Conservation (phyloP, 345 rosid genomes). For the Sapria himalayana region DNA sequence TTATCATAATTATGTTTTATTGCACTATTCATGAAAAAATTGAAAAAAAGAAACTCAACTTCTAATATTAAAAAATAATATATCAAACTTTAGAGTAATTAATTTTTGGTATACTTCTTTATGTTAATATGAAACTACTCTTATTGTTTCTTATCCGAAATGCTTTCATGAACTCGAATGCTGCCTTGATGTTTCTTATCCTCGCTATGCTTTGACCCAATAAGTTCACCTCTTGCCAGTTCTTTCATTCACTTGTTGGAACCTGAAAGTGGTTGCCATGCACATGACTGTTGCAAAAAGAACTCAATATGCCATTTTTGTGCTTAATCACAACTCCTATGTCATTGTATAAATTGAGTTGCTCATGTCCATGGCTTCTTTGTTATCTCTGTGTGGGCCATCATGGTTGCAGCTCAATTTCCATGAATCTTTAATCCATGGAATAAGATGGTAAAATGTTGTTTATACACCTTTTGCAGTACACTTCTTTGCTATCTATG, state of each 20-base stretch:
- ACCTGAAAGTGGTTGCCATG: conserved; percentile 8
- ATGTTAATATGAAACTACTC: too few relatives aligned
- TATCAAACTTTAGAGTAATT: too few relatives aligned
- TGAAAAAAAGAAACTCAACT: too few relatives aligned
- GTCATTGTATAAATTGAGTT: conserved; percentile 7
- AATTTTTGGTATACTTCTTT: too few relatives aligned
- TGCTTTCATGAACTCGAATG: too few relatives aligned
- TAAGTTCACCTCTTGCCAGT: conserved; percentile 14
- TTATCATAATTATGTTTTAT: too few relatives aligned
- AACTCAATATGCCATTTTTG: conserved; percentile 6
- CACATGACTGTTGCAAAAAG: conserved; percentile 6
- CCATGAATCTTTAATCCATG: conserved; percentile 17
- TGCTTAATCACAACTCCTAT: not conserved
- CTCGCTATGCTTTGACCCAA: too few relatives aligned
- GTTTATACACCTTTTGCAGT: conserved; percentile 7
- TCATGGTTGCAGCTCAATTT: conserved; percentile 12
- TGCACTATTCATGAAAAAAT: too few relatives aligned
- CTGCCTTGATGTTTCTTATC: too few relatives aligned
- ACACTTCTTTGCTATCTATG: conserved; percentile 18
- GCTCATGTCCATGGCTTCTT: conserved; percentile 9
- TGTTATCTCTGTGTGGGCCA: conserved; percentile 16
- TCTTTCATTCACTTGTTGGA: conserved; percentile 11
- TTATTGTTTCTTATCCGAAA: too few relatives aligned
- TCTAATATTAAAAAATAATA: too few relatives aligned
- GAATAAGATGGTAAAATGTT: not conserved